Percentiles rank a stretch among this genome's conserved stretches.
Evolutionary conservation across 2,329 filamentous ascomycete genomes (phyloP).

Genomic region (Whalleya microplaca): DNA sequence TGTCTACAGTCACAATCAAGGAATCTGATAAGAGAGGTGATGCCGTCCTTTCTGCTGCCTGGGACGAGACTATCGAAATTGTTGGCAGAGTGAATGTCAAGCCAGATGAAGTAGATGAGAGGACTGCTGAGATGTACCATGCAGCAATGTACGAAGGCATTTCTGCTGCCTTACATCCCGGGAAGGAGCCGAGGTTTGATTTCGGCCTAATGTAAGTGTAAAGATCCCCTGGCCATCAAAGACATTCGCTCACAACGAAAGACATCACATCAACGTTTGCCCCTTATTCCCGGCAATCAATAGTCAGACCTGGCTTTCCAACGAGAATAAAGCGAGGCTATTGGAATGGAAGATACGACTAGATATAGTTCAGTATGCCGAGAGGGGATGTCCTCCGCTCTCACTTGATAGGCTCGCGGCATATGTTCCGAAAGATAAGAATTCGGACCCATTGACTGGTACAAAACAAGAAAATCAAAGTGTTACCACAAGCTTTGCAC

Average conservation of each 20-base stretch:
- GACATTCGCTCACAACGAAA: slow-evolving; percentile 44
- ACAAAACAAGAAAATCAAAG: slow-evolving; percentile 8
- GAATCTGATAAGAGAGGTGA: slow-evolving; percentile 70
- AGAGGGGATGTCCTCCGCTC: slow-evolving; percentile 65
- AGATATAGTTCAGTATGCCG: slow-evolving; percentile 76
- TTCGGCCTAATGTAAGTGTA: slow-evolving; percentile 68
- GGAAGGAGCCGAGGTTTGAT: slow-evolving; percentile 74
- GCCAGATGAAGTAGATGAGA: slow-evolving; percentile 59
- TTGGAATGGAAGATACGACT: slow-evolving; percentile 81
- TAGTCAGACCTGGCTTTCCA: slow-evolving; percentile 61
- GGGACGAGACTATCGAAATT: slow-evolving; percentile 64
- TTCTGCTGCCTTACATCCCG: slow-evolving; percentile 63
- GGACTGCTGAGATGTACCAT: slow-evolving; percentile 69
- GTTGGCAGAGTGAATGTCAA: slow-evolving; percentile 62
- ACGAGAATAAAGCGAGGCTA: slow-evolving; percentile 66
- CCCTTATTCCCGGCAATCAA: slow-evolving; percentile 77
- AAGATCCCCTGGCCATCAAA: not conserved
- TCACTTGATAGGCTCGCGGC: slow-evolving; percentile 59
- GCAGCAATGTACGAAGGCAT: slow-evolving; percentile 54
- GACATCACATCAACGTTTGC: slow-evolving; percentile 73
- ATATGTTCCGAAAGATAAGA: slow-evolving; percentile 58
- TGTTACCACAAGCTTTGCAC: not conserved
- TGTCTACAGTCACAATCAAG: slow-evolving; percentile 52
- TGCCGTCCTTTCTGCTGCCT: slow-evolving; percentile 67
- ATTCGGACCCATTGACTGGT: slow-evolving; percentile 46